Conservation (phyloP, 768 basidiomycete genomes). For the Pisolithus albus region DNA sequence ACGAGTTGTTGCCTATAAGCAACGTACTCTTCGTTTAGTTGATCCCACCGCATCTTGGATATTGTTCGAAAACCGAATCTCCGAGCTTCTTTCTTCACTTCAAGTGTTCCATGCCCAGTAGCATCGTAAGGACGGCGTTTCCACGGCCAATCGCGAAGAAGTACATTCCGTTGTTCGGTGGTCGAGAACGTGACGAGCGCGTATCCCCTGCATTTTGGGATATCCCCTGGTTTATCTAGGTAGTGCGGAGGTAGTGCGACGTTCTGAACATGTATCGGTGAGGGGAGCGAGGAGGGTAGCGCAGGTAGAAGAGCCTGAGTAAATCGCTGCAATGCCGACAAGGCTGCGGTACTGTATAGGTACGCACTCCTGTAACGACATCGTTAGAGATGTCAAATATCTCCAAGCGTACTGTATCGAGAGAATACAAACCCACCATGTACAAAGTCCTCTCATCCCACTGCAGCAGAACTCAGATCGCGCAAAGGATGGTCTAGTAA, state of each 20-base stretch:
- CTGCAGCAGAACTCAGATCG: slow-evolving; percentile 32
- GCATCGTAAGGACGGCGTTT: slow-evolving; percentile 12
- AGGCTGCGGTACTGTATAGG: slow-evolving; percentile 48
- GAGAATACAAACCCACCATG: slow-evolving; percentile 40
- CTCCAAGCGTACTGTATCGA: not conserved
- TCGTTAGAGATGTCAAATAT: slow-evolving; percentile 1
- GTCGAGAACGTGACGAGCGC: slow-evolving; percentile 56
- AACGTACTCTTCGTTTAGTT: slow-evolving; percentile 64
- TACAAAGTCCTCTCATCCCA: slow-evolving; percentile 68
- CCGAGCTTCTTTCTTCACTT: slow-evolving; percentile 36
- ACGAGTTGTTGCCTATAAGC: slow-evolving; percentile 51
- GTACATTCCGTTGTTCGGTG: slow-evolving; percentile 30
- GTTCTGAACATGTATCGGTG: slow-evolving; percentile 36
- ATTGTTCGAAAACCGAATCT: slow-evolving; percentile 57
- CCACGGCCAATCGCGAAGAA: slow-evolving; percentile 63
- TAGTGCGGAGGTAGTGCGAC: slow-evolving; percentile 58
- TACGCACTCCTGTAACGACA: slow-evolving; percentile 55
- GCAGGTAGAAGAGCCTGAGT: slow-evolving; percentile 29
- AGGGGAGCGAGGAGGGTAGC: not conserved
- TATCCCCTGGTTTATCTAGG: slow-evolving; percentile 47
- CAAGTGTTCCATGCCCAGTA: not conserved
- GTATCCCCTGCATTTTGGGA: slow-evolving; percentile 66
- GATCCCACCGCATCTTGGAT: slow-evolving; percentile 55
- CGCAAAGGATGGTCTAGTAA: slow-evolving; percentile 15
- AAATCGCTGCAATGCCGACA: slow-evolving; percentile 44